A percentile compares a stretch with the other conserved stretches of the same genome.
Evolutionary conservation across 768 basidiomycete genomes (phyloP).

Genomic region (Calocera cornea): DNA sequence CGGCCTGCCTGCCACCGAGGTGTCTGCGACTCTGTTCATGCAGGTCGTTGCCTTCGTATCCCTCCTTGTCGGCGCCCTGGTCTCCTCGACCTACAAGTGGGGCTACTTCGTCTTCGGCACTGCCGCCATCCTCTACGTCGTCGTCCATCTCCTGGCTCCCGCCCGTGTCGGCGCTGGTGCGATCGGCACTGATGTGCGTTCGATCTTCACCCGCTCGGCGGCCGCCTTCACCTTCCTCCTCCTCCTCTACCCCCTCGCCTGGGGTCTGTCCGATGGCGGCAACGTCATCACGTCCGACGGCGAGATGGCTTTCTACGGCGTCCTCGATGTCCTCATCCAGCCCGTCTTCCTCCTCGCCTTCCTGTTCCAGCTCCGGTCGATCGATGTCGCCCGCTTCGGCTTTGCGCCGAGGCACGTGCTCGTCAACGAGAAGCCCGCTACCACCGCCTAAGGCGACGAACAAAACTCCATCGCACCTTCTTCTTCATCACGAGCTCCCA

Average conservation of each 20-base stretch:
- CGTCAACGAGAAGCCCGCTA: background rate
- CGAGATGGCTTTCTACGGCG: slow-evolving; percentile 45
- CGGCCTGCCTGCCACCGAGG: slow-evolving; percentile 36
- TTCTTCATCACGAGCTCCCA: background rate
- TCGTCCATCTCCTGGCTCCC: slow-evolving; percentile 15
- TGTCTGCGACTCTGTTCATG: slow-evolving; percentile 37
- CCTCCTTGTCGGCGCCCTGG: slow-evolving; percentile 37
- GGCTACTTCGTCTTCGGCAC: slow-evolving; percentile 37
- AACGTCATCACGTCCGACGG: slow-evolving; percentile 37
- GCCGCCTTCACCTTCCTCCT: slow-evolving; percentile 39
- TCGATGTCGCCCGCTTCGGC: slow-evolving; percentile 11
- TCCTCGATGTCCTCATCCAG: slow-evolving; percentile 17
- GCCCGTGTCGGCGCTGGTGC: slow-evolving; percentile 15
- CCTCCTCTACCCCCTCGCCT: slow-evolving; percentile 44
- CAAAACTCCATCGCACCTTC: background rate
- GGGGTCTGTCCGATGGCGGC: slow-evolving; percentile 43
- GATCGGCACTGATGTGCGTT: slow-evolving; percentile 20
- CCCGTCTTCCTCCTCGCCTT: slow-evolving; percentile 23
- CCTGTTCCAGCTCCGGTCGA: slow-evolving; percentile 19
- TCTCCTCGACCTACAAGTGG: slow-evolving; percentile 40
- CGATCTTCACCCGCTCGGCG: slow-evolving; percentile 27
- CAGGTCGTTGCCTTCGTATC: slow-evolving; percentile 32
- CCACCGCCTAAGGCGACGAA: background rate
- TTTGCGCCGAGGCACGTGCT: background rate
- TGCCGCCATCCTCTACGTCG: slow-evolving; percentile 35